These are phyloP conservation scores for Penium margaritaceum DNA, from an alignment of 139 green algal genomes.

Conservation along the genomic window DNA sequence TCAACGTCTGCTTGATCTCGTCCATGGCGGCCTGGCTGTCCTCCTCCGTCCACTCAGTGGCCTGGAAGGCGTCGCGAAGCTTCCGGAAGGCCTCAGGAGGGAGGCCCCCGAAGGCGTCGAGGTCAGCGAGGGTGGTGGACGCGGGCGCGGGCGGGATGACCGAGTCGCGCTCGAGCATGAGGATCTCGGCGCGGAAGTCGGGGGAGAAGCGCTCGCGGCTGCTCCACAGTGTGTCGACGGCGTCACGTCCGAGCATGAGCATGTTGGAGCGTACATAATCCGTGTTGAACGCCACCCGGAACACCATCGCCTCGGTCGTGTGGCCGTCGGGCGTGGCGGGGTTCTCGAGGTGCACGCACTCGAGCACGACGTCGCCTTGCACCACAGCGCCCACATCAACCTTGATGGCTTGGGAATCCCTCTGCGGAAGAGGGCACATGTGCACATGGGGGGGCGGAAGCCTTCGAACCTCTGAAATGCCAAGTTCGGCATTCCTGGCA, in stretches of 20 bases:
- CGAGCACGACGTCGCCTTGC: slow-evolving; percentile 42
- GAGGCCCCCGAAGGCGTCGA: no score
- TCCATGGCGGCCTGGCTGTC: no score
- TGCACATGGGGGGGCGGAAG: no score
- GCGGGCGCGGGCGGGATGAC: no score
- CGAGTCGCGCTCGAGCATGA: no score
- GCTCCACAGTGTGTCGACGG: slow-evolving; percentile 40
- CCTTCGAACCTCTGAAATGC: no score
- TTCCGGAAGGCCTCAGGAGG: no score
- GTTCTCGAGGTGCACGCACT: slow-evolving; percentile 41
- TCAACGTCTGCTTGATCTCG: no score
- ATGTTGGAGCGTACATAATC: slow-evolving; percentile 46
- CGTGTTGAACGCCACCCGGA: slow-evolving; percentile 44
- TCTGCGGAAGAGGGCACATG: slow-evolving; percentile 7
- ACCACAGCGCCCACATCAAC: slow-evolving; percentile 35
- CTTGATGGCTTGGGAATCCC: slow-evolving; percentile 38
- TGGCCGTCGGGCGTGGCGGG: not conserved
- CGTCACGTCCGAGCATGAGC: slow-evolving; percentile 28
- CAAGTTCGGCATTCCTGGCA: no score
- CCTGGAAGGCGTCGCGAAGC: no score
- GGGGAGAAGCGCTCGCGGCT: slow-evolving; percentile 3
- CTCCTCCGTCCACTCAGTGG: no score
- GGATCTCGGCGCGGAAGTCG: slow-evolving; percentile 38
- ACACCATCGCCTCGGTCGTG: slow-evolving; percentile 36
- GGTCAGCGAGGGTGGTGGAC: no score